These are phyloP conservation scores for Myriosclerotinia curreyana DNA, from an alignment of 2,329 filamentous ascomycete genomes.

Conservation along the genomic window DNA sequence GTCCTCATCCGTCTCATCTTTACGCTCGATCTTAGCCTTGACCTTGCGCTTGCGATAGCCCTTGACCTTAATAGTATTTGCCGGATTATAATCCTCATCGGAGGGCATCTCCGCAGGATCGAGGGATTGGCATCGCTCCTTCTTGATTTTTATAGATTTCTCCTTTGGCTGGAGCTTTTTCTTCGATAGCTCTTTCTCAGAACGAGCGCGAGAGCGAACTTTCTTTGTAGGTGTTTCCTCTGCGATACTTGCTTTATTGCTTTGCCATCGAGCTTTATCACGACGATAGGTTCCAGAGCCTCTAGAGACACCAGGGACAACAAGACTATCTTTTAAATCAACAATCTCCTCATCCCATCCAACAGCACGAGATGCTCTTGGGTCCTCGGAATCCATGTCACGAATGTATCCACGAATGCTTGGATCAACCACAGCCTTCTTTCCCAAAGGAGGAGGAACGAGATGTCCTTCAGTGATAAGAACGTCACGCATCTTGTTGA, in stretches of 20 bases:
- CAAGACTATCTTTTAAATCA: constrained; percentile 29
- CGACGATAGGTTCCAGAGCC: constrained; percentile 35
- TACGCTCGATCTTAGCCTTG: constrained; percentile 2
- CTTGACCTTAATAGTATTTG: constrained; percentile 13
- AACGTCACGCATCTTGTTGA: constrained; percentile 32
- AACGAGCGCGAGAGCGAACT: background rate
- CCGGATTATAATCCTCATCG: constrained; percentile 24
- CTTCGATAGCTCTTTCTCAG: background rate
- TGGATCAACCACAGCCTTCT: constrained; percentile 20
- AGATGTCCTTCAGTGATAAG: constrained; percentile 36
- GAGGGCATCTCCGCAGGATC: constrained; percentile 20
- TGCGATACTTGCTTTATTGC: background rate
- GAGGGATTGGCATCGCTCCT: constrained; percentile 5
- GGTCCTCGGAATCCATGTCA: constrained; percentile 24
- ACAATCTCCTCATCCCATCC: constrained; percentile 30
- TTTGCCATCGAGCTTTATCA: background rate
- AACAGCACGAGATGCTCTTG: constrained; percentile 24
- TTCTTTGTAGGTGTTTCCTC: constrained; percentile 10
- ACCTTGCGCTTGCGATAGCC: constrained; percentile 16
- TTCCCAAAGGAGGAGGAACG: constrained; percentile 35
- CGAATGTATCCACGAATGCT: constrained; percentile 33
- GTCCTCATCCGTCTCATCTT: constrained; percentile 3
- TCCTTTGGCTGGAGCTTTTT: background rate
- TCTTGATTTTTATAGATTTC: constrained; percentile 1
- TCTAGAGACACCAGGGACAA: constrained; percentile 26